phyloP scores from a whole-genome alignment of 2,329 filamentous ascomycete genomes.

The Penicillium hordei region DNA sequence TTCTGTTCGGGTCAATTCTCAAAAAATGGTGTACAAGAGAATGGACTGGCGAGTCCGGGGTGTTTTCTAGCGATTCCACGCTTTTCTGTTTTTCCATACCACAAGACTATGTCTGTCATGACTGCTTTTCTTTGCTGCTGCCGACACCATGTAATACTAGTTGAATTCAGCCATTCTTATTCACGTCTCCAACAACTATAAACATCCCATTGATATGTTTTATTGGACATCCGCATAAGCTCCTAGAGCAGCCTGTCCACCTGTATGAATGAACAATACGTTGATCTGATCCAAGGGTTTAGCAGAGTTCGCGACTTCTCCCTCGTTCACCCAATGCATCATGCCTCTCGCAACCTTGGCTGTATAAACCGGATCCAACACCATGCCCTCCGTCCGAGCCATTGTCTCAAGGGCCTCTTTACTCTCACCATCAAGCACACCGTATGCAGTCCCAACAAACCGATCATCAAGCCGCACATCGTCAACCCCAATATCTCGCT shows the following conservation, averaged over 20 bases:
- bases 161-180: conserved; percentile 24
- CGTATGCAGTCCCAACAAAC: conserved; percentile 35
- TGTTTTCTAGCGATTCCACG: conserved; percentile 19
- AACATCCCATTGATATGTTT: not conserved
- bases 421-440: conserved; percentile 30
- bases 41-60: conserved; percentile 21
- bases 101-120: conserved; percentile 25
- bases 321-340: conserved; percentile 26
- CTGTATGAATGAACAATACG: conserved; percentile 40
- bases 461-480: conserved; percentile 36
- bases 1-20: conserved; percentile 12
- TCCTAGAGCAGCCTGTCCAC: conserved; percentile 36
- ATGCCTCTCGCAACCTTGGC: conserved; percentile 34
- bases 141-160: conserved; percentile 31
- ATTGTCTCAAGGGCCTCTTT: conserved; percentile 24
- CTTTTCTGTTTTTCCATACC: conserved; percentile 15
- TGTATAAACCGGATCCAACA: conserved; percentile 41
- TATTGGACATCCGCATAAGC: conserved; percentile 28
- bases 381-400: conserved; percentile 30
- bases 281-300: conserved; percentile 24
- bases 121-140: conserved; percentile 20
- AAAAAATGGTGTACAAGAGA: conserved; percentile 25
- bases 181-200: not conserved
- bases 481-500: conserved; percentile 26
- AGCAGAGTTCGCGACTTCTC: conserved; percentile 20